A percentile compares a stretch with the other conserved stretches of the same genome.
phyloP scores from a whole-genome alignment of 192 early-diverging fungal genomes.

The Rhizoclosmatium globosum region DNA sequence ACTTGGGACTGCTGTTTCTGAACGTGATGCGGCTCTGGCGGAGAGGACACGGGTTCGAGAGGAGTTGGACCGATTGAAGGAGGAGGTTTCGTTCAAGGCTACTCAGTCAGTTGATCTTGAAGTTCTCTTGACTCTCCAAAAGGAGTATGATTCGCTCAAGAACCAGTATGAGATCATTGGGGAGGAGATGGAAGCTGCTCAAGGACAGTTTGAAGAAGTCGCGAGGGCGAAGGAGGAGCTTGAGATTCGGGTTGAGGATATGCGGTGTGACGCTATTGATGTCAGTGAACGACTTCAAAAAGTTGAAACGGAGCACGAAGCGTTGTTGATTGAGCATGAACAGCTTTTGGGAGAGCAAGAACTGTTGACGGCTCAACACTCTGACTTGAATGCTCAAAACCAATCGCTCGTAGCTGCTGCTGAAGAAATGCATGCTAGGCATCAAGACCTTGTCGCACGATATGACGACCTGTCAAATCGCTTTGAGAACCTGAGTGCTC shows the following conservation, averaged over 20 bases:
- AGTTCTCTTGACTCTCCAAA: constrained; percentile 16
- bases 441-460: not conserved
- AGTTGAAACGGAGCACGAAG: not conserved
- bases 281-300: not conserved
- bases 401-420: not conserved
- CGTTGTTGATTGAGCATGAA: constrained; percentile 22
- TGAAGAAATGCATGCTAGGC: not conserved
- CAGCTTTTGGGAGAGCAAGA: constrained; percentile 8
- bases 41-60: not conserved
- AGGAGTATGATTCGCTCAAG: not conserved
- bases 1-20: not conserved
- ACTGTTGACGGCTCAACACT: not conserved
- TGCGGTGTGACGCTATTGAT: not conserved
- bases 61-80: not conserved
- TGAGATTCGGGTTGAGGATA: not conserved
- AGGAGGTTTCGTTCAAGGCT: not conserved
- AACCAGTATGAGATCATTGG: not conserved
- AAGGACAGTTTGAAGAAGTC: not conserved
- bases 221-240: not conserved
- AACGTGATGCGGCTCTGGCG: not conserved
- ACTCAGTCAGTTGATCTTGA: not conserved
- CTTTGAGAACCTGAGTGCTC: constrained; percentile 5
- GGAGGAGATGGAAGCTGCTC: not conserved
- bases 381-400: not conserved
- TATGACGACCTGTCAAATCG: not conserved